A percentile compares a stretch with the other conserved stretches of the same genome.
phyloP scores from a whole-genome alignment of 176 grass and related monocot species.

The Paspalum vaginatum region DNA sequence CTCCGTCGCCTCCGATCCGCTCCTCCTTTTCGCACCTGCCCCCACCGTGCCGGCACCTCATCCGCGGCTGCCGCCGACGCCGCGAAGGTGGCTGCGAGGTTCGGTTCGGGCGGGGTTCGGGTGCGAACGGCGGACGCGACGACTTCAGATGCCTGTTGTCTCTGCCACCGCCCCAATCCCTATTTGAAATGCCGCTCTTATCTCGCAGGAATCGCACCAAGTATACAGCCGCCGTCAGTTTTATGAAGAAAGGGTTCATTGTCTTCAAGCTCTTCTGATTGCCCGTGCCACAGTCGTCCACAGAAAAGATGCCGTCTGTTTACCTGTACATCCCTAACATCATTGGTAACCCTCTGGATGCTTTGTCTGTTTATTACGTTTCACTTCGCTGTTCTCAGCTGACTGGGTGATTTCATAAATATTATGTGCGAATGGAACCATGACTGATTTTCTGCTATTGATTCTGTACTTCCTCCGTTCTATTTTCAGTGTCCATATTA shows the following conservation, averaged over 20 bases:
- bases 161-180: no score
- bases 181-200: not conserved
- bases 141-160: not conserved
- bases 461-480: not conserved
- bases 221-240: not conserved
- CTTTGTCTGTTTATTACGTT: not conserved
- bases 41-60: not conserved
- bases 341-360: conserved; percentile 45
- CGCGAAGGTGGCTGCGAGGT: not conserved
- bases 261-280: not conserved
- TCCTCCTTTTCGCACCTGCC: not conserved
- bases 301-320: conserved; percentile 48
- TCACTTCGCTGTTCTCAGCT: not conserved
- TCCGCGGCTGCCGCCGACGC: not conserved
- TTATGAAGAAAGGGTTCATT: not conserved
- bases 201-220: conserved; percentile 22
- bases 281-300: conserved; percentile 45
- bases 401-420: not conserved
- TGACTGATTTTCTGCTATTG: not conserved
- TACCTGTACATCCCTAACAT: conserved; percentile 96
- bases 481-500: not conserved
- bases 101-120: not conserved
- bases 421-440: not conserved
- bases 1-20: not conserved
- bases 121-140: not conserved